Evolutionary conservation across 2,329 filamentous ascomycete species (phyloP).

Genomic region (Triangularia setosa): DNA sequence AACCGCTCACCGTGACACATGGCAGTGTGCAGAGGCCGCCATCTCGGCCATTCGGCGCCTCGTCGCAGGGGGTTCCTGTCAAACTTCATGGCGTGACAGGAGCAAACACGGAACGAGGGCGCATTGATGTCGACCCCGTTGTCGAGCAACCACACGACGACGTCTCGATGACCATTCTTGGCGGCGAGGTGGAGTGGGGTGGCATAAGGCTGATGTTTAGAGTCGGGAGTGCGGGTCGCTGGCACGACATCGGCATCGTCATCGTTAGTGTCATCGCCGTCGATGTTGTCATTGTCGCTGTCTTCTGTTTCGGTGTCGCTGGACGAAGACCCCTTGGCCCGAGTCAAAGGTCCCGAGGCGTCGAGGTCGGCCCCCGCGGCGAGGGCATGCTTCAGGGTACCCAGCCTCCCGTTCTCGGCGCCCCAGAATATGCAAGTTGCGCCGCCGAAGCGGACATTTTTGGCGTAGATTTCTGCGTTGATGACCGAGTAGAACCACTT

Average conservation of each 20-base stretch:
- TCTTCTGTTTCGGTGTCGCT: conserved; percentile 7
- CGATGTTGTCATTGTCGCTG: neutral
- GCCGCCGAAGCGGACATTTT: conserved; percentile 17
- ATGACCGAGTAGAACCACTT: conserved; percentile 22
- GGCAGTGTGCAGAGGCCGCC: conserved; percentile 25
- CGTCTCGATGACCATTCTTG: conserved; percentile 24
- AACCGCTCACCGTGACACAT: conserved; percentile 22
- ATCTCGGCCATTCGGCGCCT: conserved; percentile 20
- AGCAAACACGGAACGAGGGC: conserved; percentile 20
- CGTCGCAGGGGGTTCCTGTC: conserved; percentile 13
- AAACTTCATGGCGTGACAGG: conserved; percentile 21
- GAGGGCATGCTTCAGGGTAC: conserved; percentile 24
- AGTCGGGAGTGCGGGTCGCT: conserved; percentile 1
- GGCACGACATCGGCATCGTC: conserved; percentile 9
- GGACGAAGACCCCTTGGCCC: conserved; percentile 2
- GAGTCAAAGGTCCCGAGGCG: conserved; percentile 12
- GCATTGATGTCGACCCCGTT: conserved; percentile 50
- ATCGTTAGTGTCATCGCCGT: neutral
- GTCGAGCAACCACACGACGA: conserved; percentile 28
- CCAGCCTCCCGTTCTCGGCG: conserved; percentile 22
- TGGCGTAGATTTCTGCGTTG: conserved; percentile 23
- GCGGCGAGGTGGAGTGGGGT: conserved; percentile 25
- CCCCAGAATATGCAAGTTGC: conserved; percentile 24
- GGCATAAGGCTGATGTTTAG: conserved; percentile 5
- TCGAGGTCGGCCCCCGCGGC: conserved; percentile 24